These are phyloP conservation scores for Phytophthora quininea DNA, from an alignment of 352 stramenopile genomes.

Conservation along the genomic window DNA sequence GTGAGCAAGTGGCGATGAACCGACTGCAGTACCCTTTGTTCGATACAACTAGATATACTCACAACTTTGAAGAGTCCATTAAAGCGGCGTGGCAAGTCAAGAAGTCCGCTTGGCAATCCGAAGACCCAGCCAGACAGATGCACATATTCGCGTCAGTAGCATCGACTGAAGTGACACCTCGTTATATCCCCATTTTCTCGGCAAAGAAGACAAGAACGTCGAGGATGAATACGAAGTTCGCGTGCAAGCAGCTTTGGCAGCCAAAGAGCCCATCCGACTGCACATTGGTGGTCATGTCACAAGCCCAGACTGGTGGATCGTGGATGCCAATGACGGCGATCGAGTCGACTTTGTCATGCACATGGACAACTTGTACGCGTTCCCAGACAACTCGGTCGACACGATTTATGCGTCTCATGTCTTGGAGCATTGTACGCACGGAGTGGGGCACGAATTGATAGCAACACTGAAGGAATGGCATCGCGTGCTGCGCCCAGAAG, in stretches of 20 bases:
- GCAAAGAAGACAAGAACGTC: conserved; percentile 33
- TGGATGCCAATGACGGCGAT: conserved; percentile 58
- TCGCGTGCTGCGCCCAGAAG: conserved; percentile 64
- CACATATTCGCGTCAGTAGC: conserved; percentile 49
- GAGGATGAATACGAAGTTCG: conserved; percentile 48
- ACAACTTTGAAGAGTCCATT: conserved; percentile 53
- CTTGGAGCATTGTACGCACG: conserved; percentile 77
- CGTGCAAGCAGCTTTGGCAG: conserved; percentile 36
- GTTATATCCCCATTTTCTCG: conserved; percentile 43
- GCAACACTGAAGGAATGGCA: conserved; percentile 73
- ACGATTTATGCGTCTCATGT: conserved; percentile 79
- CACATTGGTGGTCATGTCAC: conserved; percentile 62
- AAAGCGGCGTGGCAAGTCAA: conserved; percentile 54
- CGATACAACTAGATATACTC: conserved; percentile 61
- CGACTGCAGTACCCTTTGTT: conserved; percentile 64
- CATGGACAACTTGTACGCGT: conserved; percentile 75
- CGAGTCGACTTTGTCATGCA: conserved; percentile 66
- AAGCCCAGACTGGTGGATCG: conserved; percentile 67
- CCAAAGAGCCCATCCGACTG: conserved; percentile 48
- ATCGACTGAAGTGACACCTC: conserved; percentile 26
- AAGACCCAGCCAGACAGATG: conserved; percentile 23
- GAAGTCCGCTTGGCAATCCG: conserved; percentile 22
- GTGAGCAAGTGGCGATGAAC: conserved; percentile 47
- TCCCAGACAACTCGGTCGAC: conserved; percentile 60
- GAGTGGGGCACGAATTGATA: conserved; percentile 50